Base-by-base conservation (phyloP, 2,329 filamentous ascomycete genomes). In the Monosporascus sp. region DNA sequence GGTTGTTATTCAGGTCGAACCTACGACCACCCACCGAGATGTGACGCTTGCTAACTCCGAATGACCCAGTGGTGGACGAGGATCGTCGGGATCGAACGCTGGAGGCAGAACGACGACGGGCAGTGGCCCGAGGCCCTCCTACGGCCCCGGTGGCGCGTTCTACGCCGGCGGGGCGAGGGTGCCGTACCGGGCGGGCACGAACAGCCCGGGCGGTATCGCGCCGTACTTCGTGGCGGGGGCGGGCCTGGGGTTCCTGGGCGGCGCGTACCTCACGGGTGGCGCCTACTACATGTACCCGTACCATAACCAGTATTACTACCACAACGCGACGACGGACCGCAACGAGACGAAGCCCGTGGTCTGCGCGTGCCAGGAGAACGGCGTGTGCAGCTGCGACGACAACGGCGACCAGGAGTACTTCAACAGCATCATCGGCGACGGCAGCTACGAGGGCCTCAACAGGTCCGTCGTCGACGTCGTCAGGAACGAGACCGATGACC, bases 91-190 rank as follows among this genome's bases (percentile, higher is more conserved):
- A 3, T 74, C 70, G 49, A 77, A 73, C 54, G 35, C 62, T 0
- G 81, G 81, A 59, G 81, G 82, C 48, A 65, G 70, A 8, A 85
- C 85, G 3, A 75, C 70, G 5, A 70, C 74, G 7, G 86, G 87
- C 54, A 80, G 78, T 50, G 86, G 87, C 17, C 71, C 78, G 1
- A 62, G 72, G 17, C 83, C 82, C 3, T 56, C 64, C 1, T 90
- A 79, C 62, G 86, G 83, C 45, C n/a, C 1, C 1, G 82, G 84
- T 38, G 85, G 86, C 7, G 62, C 66, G 50, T 88, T 79, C 68
- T 91, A 91, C 64, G 79, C 80, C 38, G 87, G 87, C 48, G 89
- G 89, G 48, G 78, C 84, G 0, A 55, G 72, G 3, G 65, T 67
- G 0, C 87, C 89, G 2, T 93, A 88, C 70, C 56, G 62, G 2